phyloP scores from a whole-genome alignment of 768 basidiomycete species.

The Steccherinum ochraceum region DNA sequence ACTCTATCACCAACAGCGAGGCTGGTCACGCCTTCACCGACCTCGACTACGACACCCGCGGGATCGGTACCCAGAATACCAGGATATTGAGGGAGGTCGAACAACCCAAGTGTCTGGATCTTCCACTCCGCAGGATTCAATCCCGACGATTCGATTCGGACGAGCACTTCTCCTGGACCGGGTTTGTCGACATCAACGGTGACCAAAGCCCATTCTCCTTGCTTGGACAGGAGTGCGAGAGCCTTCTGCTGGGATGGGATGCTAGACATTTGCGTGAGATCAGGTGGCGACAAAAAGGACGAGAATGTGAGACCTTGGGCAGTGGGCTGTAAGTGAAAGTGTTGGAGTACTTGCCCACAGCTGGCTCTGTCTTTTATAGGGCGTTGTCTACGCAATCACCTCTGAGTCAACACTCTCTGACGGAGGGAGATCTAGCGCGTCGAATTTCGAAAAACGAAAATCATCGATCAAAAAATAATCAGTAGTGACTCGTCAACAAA shows the following conservation, averaged over 20 bases:
- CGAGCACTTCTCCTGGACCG: conserved; percentile 3
- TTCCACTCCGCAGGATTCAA: conserved; percentile 6
- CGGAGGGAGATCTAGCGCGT: too few species aligned
- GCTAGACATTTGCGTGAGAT: too few species aligned
- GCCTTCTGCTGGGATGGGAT: conserved; percentile 2
- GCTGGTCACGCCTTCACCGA: conserved; percentile 30
- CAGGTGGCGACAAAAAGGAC: too few species aligned
- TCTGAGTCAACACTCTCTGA: too few species aligned
- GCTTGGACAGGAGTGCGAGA: neutral
- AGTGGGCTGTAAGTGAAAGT: too few species aligned
- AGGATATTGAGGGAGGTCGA: conserved; percentile 28
- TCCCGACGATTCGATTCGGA: conserved; percentile 1
- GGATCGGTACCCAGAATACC: conserved; percentile 13
- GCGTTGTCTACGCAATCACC: too few species aligned
- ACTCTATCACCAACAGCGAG: conserved; percentile 37
- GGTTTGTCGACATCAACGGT: conserved; percentile 3
- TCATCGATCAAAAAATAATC: too few species aligned
- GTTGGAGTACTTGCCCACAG: too few species aligned
- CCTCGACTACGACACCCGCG: conserved; percentile 32
- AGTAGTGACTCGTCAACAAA: too few species aligned
- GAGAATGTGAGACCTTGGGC: too few species aligned
- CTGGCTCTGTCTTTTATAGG: too few species aligned
- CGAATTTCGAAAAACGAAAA: too few species aligned
- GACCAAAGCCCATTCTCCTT: neutral
- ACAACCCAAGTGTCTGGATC: neutral